Base-by-base conservation (phyloP, 257 asterid species). In the Ilex aquifolium region DNA sequence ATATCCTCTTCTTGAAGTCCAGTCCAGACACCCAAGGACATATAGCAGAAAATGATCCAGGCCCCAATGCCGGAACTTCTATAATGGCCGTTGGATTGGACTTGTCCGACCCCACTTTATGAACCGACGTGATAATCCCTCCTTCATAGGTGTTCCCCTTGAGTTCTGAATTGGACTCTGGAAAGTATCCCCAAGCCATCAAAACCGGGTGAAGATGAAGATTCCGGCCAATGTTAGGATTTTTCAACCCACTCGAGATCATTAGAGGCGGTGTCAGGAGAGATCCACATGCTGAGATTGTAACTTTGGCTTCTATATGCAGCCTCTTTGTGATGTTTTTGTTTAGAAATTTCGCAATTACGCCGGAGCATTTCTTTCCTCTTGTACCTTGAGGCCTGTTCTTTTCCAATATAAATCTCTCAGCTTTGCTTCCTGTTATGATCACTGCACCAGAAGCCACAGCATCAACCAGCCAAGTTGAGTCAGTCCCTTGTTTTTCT, bases 381-480 rank as follows among this genome's bases (percentile, higher is more conserved):
- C 29, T n/a, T 1, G 69, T 57, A 21, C 44, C 79, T 5, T 60
- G 10, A 8, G 27, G 27, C 27, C 27, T 21, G 27, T 44, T 74
- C 16, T 70, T 67, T 60, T 56, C 82, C 5, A 91, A 58, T 1
- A 88, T 57, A 65, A 88, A 70, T 51, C 31, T 77, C 48, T 91
- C 89, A 2, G 89, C 98, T 65, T 76, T 78, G 31, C 93, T 86
- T 51, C 97, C 93, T 1, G 95, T 60, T 65, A 91, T 51, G 70
- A 91, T 83, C 7, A 91, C 85, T 0, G 97, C 95, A 2, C 90
- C 89, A 4, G 81, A 67, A 6, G 72, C 32, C 9, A 91, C 97
- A 17, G 98, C 98, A 61, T 91, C 97, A 3, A 86, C 93, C 1
- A 91, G 86, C 92, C 95, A 91, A 7, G 98, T 91, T 40, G 90